Evolutionary conservation across 2,329 filamentous ascomycete genomes (phyloP), one percentile per base, ranked within the genome.

Genomic region (Beauveria medogensis): DNA sequence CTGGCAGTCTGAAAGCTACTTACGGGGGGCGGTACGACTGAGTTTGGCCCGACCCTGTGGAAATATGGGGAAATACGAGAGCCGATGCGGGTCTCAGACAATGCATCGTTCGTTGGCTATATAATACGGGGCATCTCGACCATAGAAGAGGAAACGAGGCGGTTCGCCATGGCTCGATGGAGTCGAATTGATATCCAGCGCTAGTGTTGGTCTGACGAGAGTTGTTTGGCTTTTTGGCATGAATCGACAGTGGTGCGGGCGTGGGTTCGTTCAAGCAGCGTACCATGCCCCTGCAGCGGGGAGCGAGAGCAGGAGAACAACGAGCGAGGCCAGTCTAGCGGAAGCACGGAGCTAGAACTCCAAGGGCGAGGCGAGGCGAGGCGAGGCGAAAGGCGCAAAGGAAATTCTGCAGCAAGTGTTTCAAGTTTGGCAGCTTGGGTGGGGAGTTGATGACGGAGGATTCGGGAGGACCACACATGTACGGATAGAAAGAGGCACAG

Each of bases 111-210:
- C 24, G 37, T 34, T 57, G 55, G 30, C 20, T 14, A 37, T 37
- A 59, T 52, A 58, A 59, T 59, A 58, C 47, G 56, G 47, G 56
- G 52, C 24, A 24, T 52, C 56, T 37, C 51, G 56, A 59, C 47
- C 14, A 8, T 2, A 30, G 24, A 59, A 16, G 37, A 44, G 56
- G 47, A 44, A 51, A 52, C 24, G 9, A 40, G 56, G 56, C 40
- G 46, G 56, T 37, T 16, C 46, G 24, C 56, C 56, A 52, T 59
- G 47, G 47, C 56, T 59, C 56, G 34, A 51, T 22, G 18, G 37
- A 12, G 18, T 24, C n/a, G 24, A 14, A 12, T 5, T 34, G 37
- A 46, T n/a, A 43, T 37, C 22, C 52, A 24, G 44, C 44, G n/a
- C 44, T n/a, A 28, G 37, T 28, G 34, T 46, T 18, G 43, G 26